A percentile compares a stretch with the other conserved stretches of the same genome.
Conservation (phyloP, 306 rosid species). For the Citrullus amarus region DNA sequence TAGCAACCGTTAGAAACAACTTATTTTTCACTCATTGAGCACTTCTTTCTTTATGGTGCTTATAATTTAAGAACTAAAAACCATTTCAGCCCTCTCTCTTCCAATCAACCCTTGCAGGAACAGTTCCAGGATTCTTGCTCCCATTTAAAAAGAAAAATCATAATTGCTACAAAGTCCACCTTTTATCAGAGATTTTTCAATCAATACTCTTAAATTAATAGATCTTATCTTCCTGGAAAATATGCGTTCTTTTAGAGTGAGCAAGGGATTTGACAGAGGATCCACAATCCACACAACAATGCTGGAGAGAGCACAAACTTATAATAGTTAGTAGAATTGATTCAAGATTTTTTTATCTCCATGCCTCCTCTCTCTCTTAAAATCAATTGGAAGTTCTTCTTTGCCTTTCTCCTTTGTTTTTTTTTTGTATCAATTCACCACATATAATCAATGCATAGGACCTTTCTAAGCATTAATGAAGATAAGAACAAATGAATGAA, state of each 20-base stretch:
- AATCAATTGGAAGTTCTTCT: no score
- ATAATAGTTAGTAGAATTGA: not conserved
- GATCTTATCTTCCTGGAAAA: not conserved
- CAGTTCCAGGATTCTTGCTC: not conserved
- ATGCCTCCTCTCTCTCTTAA: no score
- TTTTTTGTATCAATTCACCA: no score
- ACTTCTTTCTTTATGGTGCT: no score
- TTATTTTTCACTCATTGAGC: not conserved
- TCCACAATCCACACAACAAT: not conserved
- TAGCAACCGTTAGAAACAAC: not conserved
- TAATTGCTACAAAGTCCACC: not conserved
- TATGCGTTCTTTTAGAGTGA: not conserved
- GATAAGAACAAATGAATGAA: not conserved
- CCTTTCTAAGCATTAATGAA: not conserved
- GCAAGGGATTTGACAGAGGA: not conserved
- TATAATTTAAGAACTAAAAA: not conserved
- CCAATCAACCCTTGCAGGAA: not conserved
- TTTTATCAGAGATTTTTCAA: not conserved
- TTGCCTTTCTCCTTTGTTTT: no score
- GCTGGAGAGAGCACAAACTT: not conserved
- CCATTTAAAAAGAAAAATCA: not conserved
- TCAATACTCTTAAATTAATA: not conserved
- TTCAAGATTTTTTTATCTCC: not conserved
- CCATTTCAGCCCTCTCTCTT: not conserved
- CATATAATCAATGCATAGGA: not conserved